A percentile compares a stretch with the other conserved stretches of the same genome.
phyloP scores from a whole-genome alignment of 1,284 basidiomycete species.

The Cutaneotrichosporon sp. region DNA sequence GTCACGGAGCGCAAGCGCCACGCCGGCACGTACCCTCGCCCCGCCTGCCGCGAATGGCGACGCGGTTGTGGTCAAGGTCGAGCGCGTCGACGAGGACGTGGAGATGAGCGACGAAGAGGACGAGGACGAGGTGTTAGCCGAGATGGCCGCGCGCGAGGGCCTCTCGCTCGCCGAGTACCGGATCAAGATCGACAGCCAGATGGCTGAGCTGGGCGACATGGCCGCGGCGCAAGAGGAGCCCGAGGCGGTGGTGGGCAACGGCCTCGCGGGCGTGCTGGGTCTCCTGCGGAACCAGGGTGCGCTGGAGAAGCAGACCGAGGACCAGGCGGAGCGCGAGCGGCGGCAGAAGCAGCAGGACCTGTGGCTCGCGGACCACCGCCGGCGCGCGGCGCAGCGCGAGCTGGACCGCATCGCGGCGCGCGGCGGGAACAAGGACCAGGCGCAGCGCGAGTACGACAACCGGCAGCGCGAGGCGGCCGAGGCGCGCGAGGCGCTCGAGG shows the following conservation, averaged over 20 bases:
- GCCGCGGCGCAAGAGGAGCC: conserved; percentile 61
- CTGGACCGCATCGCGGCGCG: conserved; percentile 72
- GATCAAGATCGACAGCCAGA: conserved; percentile 50
- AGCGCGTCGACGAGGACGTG: conserved; percentile 56
- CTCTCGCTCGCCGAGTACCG: conserved; percentile 52
- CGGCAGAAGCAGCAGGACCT: conserved; percentile 81
- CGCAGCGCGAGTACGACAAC: conserved; percentile 92
- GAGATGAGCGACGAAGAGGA: conserved; percentile 67
- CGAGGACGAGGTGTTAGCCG: conserved; percentile 64
- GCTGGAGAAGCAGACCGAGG: conserved; percentile 65
- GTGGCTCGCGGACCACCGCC: conserved; percentile 86
- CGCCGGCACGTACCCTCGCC: conserved; percentile 23
- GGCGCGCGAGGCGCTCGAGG: conserved; percentile 75
- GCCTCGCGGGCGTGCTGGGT: conserved; percentile 84
- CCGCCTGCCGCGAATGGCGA: conserved; percentile 8
- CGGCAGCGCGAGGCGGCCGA: conserved; percentile 87
- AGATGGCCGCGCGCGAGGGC: conserved; percentile 53
- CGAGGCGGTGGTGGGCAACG: conserved; percentile 72
- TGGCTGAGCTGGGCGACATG: conserved; percentile 62
- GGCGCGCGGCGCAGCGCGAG: conserved; percentile 73
- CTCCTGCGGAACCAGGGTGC: conserved; percentile 92
- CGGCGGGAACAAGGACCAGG: conserved; percentile 86
- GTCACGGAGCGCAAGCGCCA: conserved; percentile 30
- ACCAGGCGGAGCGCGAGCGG: conserved; percentile 62
- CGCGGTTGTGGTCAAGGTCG: conserved; percentile 51